phyloP scores from a whole-genome alignment of 306 rosid species.

The Elaeagnus macrophylla region DNA sequence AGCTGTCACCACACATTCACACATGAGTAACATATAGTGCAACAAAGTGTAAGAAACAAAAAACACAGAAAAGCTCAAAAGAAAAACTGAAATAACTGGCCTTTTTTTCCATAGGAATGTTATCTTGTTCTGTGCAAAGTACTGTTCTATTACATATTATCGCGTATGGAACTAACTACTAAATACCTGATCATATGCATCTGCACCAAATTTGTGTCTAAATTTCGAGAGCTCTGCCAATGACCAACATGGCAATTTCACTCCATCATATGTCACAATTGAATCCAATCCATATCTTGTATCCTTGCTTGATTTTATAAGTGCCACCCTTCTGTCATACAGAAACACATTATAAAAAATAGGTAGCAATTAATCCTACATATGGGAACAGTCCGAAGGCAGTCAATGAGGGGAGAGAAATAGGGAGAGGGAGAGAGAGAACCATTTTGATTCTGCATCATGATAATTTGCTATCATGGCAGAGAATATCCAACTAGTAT shows the following conservation, averaged over 20 bases:
- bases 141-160: too few species aligned
- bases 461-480: too few species aligned
- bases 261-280: constrained; percentile 84
- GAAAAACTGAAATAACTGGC: too few species aligned
- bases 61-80: not conserved
- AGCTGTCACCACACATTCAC: constrained; percentile 24
- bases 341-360: constrained; percentile 13
- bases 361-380: too few species aligned
- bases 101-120: too few species aligned
- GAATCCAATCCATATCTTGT: constrained; percentile 82
- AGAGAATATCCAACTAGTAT: too few species aligned
- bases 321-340: constrained; percentile 58
- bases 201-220: constrained; percentile 59
- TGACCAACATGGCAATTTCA: constrained; percentile 73
- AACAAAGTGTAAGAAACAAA: constrained; percentile 2
- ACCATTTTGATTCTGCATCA: too few species aligned
- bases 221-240: constrained; percentile 55
- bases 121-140: too few species aligned
- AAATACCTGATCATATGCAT: constrained; percentile 61
- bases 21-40: constrained; percentile 11
- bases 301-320: constrained; percentile 86
- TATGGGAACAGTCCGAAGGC: too few species aligned
- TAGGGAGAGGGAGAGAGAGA: too few species aligned
- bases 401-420: too few species aligned
- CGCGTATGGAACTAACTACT: constrained; percentile 13